These are phyloP conservation scores for Monilinia vaccinii-corymbosi DNA, from an alignment of 2,329 filamentous ascomycete species.

Conservation along the genomic window DNA sequence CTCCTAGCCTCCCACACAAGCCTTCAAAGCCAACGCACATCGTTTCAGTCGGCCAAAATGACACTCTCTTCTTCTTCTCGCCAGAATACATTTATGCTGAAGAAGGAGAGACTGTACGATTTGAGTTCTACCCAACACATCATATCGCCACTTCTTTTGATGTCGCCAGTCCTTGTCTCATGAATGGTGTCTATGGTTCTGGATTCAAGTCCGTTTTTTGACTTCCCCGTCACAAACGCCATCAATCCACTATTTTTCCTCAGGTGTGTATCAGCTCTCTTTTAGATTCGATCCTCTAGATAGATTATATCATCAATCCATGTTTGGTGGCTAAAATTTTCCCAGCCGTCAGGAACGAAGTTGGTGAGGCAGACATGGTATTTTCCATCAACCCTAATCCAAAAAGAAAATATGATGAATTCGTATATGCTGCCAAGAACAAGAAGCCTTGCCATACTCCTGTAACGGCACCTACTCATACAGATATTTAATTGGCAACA, in stretches of 20 bases:
- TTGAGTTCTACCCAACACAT: conserved; percentile 9
- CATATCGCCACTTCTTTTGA: conserved; percentile 12
- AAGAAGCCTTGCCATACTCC: conserved; percentile 1
- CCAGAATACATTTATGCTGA: conserved; percentile 8
- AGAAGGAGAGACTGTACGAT: conserved; percentile 12
- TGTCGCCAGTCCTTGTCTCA: conserved; percentile 5
- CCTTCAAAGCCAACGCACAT: conserved; percentile 9
- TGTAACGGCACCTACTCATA: conserved; percentile 4
- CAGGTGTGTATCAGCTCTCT: background rate
- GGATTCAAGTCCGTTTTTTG: conserved; percentile 9
- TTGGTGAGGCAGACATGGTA: conserved; percentile 14
- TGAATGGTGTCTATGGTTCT: conserved; percentile 11
- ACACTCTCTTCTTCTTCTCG: conserved; percentile 6
- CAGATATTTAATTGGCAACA: background rate
- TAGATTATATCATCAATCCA: background rate
- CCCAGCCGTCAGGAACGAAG: conserved; percentile 8
- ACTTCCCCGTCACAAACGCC: conserved; percentile 11
- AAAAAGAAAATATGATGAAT: conserved; percentile 1
- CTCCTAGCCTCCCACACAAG: conserved; percentile 6
- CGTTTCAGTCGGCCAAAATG: conserved; percentile 11
- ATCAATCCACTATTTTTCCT: conserved; percentile 7
- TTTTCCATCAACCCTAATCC: conserved; percentile 13
- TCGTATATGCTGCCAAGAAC: conserved; percentile 2
- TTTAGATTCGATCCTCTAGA: background rate
- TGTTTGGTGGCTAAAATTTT: background rate